Conservation (phyloP, 768 basidiomycete genomes). For the Megacollybia marginata region DNA sequence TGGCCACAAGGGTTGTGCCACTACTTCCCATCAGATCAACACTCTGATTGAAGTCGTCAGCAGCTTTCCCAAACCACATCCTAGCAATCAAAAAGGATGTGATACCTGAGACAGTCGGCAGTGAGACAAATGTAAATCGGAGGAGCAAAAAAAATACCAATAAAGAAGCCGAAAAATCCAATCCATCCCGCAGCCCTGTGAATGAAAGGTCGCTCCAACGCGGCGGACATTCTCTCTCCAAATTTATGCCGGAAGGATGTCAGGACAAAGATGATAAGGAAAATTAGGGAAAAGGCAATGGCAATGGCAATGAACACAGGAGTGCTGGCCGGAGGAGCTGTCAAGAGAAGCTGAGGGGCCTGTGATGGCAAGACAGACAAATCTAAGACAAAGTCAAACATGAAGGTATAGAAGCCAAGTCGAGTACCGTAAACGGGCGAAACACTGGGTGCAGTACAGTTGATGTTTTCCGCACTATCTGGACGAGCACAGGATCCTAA, state of each 20-base stretch:
- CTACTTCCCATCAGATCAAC: conserved; percentile 44
- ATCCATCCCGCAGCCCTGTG: conserved; percentile 65
- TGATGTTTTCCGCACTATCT: conserved; percentile 39
- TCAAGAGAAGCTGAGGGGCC: conserved; percentile 47
- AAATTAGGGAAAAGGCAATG: conserved; percentile 47
- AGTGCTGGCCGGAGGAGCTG: conserved; percentile 53
- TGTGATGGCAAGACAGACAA: conserved; percentile 52
- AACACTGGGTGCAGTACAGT: conserved; percentile 49
- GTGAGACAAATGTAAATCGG: neutral
- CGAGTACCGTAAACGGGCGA: conserved; percentile 56
- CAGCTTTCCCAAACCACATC: conserved; percentile 78
- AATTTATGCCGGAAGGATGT: conserved; percentile 63
- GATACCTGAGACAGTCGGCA: conserved; percentile 37
- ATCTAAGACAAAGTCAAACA: conserved; percentile 34
- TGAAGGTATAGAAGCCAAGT: neutral
- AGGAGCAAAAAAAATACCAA: conserved; percentile 36
- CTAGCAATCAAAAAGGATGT: conserved; percentile 64
- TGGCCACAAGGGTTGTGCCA: conserved; percentile 55
- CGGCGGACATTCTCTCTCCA: conserved; percentile 38
- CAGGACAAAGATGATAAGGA: conserved; percentile 59
- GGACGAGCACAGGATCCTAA: conserved; percentile 63
- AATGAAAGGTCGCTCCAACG: conserved; percentile 48
- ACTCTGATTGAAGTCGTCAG: conserved; percentile 66
- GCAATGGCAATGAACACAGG: conserved; percentile 60
- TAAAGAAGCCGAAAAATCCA: conserved; percentile 69